A percentile compares a stretch with the other conserved stretches of the same genome.
Conservation (phyloP, 75 land plant species). For the Sequoiadendron giganteum region DNA sequence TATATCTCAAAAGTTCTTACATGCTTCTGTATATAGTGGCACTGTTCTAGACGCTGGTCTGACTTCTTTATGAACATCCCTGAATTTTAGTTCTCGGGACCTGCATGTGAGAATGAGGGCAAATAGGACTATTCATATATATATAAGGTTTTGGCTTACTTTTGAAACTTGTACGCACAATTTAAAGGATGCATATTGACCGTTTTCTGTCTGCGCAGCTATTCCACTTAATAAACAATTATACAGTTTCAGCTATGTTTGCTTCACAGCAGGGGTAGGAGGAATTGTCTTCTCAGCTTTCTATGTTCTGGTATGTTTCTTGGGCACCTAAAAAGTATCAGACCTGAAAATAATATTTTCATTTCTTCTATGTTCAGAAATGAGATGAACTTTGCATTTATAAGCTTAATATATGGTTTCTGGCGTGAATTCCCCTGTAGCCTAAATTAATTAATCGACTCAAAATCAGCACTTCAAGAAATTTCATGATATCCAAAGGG, state of each 20-base stretch:
- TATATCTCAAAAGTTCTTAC: neutral
- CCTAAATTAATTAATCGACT: neutral
- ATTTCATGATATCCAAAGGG: neutral
- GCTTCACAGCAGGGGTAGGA: conserved; percentile 84
- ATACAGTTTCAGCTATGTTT: conserved; percentile 87
- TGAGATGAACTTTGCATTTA: no score
- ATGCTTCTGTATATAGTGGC: neutral
- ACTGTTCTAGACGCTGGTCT: neutral
- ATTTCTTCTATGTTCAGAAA: no score
- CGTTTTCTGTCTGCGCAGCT: conserved; percentile 34
- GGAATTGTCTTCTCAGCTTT: conserved; percentile 63
- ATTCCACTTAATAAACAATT: conserved; percentile 88
- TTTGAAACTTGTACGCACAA: neutral
- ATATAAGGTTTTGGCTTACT: neutral
- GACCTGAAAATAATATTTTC: neutral
- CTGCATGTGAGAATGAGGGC: neutral
- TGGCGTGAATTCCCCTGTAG: neutral
- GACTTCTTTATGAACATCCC: neutral
- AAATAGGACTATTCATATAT: neutral
- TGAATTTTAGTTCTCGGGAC: neutral
- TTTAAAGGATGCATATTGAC: neutral
- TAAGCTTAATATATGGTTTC: no score
- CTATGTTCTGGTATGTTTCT: conserved; percentile 64
- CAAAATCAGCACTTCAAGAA: neutral
- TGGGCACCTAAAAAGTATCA: neutral